A percentile compares a stretch with the other conserved stretches of the same genome.
phyloP scores from a whole-genome alignment of 177 flowering plant species.

The Vitis hybrid region DNA sequence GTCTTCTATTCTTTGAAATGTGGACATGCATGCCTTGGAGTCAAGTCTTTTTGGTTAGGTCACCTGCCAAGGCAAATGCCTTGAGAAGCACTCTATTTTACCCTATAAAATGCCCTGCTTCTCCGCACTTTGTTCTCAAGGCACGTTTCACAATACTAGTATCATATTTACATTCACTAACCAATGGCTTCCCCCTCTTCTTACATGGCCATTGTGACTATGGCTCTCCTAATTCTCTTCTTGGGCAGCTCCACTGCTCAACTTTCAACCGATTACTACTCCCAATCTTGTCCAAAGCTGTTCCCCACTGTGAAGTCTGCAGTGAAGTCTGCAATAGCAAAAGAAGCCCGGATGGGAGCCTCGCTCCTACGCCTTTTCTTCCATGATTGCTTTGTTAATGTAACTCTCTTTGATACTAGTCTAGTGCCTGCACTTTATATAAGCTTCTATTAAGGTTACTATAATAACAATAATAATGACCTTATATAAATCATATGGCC shows the following conservation, averaged over 20 bases:
- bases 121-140: background rate
- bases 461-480: background rate
- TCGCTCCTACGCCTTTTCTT: constrained; percentile 69
- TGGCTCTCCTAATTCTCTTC: constrained; percentile 24
- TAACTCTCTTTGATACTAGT: constrained; percentile 10
- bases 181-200: constrained; percentile 28
- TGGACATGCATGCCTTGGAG: background rate
- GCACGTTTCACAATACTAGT: background rate
- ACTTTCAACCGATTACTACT: constrained; percentile 54
- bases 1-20: background rate
- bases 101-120: background rate
- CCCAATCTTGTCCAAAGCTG: constrained; percentile 50
- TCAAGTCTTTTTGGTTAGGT: constrained; percentile 1
- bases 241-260: constrained; percentile 46
- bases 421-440: background rate
- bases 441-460: background rate
- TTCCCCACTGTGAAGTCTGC: constrained; percentile 34
- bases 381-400: constrained; percentile 75
- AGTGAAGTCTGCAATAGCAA: constrained; percentile 43
- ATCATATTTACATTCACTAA: background rate
- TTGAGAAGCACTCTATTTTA: background rate
- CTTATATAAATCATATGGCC: background rate
- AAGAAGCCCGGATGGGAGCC: constrained; percentile 65
- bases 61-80: background rate
- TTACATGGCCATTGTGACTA: constrained; percentile 11